phyloP scores from a whole-genome alignment of 805 yeast genomes.

The Spathaspora girioi region DNA sequence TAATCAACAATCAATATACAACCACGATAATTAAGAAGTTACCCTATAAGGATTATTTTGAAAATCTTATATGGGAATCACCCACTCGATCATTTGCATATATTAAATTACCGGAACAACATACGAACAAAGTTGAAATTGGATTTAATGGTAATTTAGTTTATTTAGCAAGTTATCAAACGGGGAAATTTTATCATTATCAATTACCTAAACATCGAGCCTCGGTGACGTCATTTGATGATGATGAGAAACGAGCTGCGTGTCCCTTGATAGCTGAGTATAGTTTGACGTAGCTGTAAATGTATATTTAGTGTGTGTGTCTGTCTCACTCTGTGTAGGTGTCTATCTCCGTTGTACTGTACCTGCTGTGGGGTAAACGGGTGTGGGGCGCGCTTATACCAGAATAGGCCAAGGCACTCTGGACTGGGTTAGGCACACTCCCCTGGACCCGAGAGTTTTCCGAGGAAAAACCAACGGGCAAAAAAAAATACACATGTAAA shows the following conservation, averaged over 20 bases:
- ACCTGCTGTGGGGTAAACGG: neutral
- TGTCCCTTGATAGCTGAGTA: constrained; percentile 28
- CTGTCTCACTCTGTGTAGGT: no score
- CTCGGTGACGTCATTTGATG: constrained; percentile 5
- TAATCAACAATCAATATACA: constrained; percentile 34
- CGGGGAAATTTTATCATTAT: constrained; percentile 37
- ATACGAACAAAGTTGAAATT: constrained; percentile 25
- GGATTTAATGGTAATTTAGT: constrained; percentile 34
- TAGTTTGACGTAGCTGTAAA: constrained; percentile 2
- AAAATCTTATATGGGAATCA: constrained; percentile 39
- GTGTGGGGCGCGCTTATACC: no score
- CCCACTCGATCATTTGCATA: constrained; percentile 41
- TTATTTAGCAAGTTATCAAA: constrained; percentile 34
- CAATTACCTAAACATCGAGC: constrained; percentile 21
- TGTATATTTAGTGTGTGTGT: neutral
- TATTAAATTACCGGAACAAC: constrained; percentile 30
- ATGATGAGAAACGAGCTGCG: constrained; percentile 24
- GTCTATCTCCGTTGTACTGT: no score
- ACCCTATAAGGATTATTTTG: constrained; percentile 39
- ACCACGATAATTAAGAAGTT: constrained; percentile 33
- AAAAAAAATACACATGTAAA: neutral
- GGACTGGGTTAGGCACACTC: no score
- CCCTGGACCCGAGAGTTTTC: neutral
- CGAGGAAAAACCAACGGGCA: neutral
- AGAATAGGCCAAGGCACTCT: no score